Base-by-base conservation (phyloP, 345 rosid genomes). In the Syzygium oleosum region DNA sequence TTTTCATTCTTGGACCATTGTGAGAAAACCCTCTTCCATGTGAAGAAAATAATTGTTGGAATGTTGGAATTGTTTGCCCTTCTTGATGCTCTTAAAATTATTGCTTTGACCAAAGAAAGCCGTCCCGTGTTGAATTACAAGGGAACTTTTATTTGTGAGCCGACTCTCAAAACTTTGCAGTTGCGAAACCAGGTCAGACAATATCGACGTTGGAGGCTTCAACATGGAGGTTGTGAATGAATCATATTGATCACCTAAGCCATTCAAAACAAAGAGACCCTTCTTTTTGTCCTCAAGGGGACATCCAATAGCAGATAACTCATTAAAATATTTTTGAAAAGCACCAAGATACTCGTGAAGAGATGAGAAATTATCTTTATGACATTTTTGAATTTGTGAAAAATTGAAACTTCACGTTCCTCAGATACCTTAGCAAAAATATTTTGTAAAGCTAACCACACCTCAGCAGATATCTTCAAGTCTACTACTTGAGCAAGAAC, bases 401-500 rank as follows among this genome's bases (percentile, higher is more conserved):
- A 63, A 14, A 63, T 14, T 29, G 31, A 63, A 29, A 63, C 38
- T 29, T 63, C 38, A 63, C 73, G 7, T 63, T 63, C 73, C 38
- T 63, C 8, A 13, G 3, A 63, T 63, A 63, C 7, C 38, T n/a
- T 63, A 21, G 73, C 19, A 63, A 61, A 27, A 59, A 29, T 27
- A 2, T 59, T 59, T 27, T 59, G 31, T 27, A 27, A 59, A n/a
- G 22, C 16, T 61, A 27, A 61, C 16, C 34, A 61, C 34, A 61
- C 4, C 34, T 5, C 0, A 6, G 41, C 10, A 3, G 0, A n/a
- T 61, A 19, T n/a, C 73, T 63, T 63, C 9, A n/a, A n/a, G 9
- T 63, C 73, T 13, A 63, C 16, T n/a, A 14, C 73, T 63, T 63
- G 73, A n/a, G 38, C 73, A n/a, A 61, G 31, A 63, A 63, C 38